phyloP scores from a whole-genome alignment of 192 early-diverging fungal species.

The Mycoemilia scoparia region DNA sequence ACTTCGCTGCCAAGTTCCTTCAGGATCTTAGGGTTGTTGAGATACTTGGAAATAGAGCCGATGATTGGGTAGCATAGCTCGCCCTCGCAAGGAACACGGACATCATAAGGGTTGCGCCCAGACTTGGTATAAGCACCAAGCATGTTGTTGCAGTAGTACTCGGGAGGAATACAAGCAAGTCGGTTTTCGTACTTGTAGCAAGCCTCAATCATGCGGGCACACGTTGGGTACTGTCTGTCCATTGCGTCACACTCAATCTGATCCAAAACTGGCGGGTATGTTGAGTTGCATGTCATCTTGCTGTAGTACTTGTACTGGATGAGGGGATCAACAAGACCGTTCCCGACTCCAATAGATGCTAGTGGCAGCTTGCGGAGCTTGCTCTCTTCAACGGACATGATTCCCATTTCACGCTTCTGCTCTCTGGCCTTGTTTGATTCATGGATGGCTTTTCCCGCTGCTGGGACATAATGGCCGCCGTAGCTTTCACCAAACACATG shows the following conservation, averaged over 20 bases:
- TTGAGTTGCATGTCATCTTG: slow-evolving; percentile 50
- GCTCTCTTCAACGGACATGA: slow-evolving; percentile 11
- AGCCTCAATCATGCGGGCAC: slow-evolving; percentile 47
- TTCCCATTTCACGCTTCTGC: slow-evolving; percentile 4
- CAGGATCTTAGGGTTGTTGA: slow-evolving; percentile 63
- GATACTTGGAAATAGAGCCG: slow-evolving; percentile 54
- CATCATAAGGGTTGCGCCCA: slow-evolving; percentile 85
- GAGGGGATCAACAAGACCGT: slow-evolving; percentile 77
- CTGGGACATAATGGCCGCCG: slow-evolving; percentile 89
- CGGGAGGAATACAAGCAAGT: slow-evolving; percentile 66
- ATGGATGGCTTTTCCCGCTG: slow-evolving; percentile 63
- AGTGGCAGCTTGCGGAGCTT: slow-evolving; percentile 45
- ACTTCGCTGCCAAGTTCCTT: slow-evolving; percentile 55
- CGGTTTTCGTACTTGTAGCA: slow-evolving; percentile 73
- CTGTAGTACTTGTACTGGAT: slow-evolving; percentile 81
- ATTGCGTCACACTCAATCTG: slow-evolving; percentile 59
- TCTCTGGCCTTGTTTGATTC: slow-evolving; percentile 46
- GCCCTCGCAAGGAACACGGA: slow-evolving; percentile 71
- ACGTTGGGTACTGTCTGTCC: slow-evolving; percentile 51
- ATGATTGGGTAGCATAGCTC: slow-evolving; percentile 79
- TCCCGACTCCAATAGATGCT: slow-evolving; percentile 68
- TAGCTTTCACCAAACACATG: slow-evolving; percentile 80
- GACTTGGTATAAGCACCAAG: slow-evolving; percentile 62
- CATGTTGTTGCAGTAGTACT: slow-evolving; percentile 73
- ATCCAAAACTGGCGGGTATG: slow-evolving; percentile 58